Percentiles rank a stretch among this genome's conserved stretches.
Evolutionary conservation across 2,329 filamentous ascomycete species (phyloP).

Genomic region (Aspergillus thermomutatus): DNA sequence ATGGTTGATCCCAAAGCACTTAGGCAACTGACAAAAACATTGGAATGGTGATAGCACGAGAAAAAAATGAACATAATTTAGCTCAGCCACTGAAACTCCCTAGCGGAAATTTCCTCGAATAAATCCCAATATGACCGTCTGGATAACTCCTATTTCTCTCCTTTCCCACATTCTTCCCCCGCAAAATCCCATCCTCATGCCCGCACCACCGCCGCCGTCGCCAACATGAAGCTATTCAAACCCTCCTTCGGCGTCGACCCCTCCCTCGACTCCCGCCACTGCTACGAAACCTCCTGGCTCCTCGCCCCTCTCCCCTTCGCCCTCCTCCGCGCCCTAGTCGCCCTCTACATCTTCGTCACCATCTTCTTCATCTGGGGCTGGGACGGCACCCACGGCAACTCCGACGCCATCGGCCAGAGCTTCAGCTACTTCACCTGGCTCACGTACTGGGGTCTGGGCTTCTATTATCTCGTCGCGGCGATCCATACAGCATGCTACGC

Average conservation of each 20-base stretch:
- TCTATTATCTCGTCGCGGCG: constrained; percentile 69
- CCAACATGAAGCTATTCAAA: constrained; percentile 14
- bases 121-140: neutral
- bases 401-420: constrained; percentile 47
- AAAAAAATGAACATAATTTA: neutral
- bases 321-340: constrained; percentile 47
- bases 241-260: constrained; percentile 30
- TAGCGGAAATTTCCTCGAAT: neutral
- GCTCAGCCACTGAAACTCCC: neutral
- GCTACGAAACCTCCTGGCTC: constrained; percentile 79
- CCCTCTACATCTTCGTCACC: constrained; percentile 63
- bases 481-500: constrained; percentile 69
- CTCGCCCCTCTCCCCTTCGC: constrained; percentile 64
- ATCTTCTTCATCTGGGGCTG: constrained; percentile 68
- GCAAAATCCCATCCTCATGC: neutral
- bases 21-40: neutral
- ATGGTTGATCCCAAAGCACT: neutral
- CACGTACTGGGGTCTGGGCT: constrained; percentile 77
- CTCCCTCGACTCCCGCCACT: constrained; percentile 49
- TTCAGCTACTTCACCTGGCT: constrained; percentile 84
- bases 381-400: constrained; percentile 54
- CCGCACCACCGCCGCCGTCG: neutral
- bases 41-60: too few species aligned
- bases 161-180: neutral
- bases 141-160: neutral